Percentiles rank a stretch among this genome's conserved stretches.
Evolutionary conservation across 2,329 filamentous ascomycete genomes (phyloP).

Genomic region (Aspergillus ibericus): DNA sequence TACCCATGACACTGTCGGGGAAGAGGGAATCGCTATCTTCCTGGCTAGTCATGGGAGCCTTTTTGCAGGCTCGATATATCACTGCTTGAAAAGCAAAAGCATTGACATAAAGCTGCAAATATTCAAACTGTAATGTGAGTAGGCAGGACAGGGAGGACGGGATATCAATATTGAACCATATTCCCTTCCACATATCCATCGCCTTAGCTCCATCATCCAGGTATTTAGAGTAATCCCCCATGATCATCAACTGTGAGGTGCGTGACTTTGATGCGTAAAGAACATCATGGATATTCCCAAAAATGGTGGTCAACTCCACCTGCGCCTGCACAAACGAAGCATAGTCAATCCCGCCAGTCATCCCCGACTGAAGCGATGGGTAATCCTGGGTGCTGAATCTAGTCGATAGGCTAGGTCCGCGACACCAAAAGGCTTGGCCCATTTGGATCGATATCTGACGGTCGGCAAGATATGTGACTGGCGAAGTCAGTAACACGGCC

Average conservation of each 20-base stretch:
- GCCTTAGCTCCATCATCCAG: conserved; percentile 5
- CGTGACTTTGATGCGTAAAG: conserved; percentile 4
- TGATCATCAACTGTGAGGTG: background rate
- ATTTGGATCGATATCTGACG: conserved; percentile 19
- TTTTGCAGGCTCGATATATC: conserved; percentile 4
- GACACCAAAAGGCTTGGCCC: conserved; percentile 20
- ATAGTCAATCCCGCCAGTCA: background rate
- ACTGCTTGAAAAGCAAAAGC: conserved; percentile 20
- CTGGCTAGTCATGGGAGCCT: background rate
- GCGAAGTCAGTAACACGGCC: background rate
- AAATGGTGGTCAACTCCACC: conserved; percentile 6
- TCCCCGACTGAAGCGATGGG: conserved; percentile 5
- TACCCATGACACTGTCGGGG: conserved; percentile 17
- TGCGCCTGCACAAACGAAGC: conserved; percentile 3
- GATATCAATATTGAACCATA: background rate
- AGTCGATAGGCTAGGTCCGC: conserved; percentile 15
- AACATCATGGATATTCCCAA: conserved; percentile 2
- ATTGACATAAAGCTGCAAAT: conserved; percentile 15
- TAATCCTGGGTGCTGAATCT: conserved; percentile 18
- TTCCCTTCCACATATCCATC: conserved; percentile 3
- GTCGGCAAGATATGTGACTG: conserved; percentile 16
- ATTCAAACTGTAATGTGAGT: conserved; percentile 5
- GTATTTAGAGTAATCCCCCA: conserved; percentile 6
- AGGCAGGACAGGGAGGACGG: background rate
- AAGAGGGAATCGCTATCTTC: conserved; percentile 1